A percentile compares a stretch with the other conserved stretches of the same genome.
phyloP scores from a whole-genome alignment of 2,329 filamentous ascomycete species.

The Ophiostoma triangulosporum region DNA sequence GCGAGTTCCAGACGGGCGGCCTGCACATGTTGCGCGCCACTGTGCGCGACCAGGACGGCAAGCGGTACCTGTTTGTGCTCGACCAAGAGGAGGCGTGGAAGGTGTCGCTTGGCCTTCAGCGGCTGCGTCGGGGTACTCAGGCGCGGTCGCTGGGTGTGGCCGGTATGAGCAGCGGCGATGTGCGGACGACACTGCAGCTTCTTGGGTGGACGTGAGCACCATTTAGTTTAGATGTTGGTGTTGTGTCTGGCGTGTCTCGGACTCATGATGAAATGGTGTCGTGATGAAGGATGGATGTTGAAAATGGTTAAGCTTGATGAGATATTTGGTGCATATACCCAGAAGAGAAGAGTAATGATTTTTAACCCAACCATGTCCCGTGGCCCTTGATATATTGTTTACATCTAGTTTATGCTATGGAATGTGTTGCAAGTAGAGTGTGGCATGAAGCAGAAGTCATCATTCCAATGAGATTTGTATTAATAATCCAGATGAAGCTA shows the following conservation, averaged over 20 bases:
- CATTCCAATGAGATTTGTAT: background rate
- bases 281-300: background rate
- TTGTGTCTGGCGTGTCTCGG: too few species aligned
- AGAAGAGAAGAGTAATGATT: background rate
- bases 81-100: conserved; percentile 56
- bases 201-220: conserved; percentile 34
- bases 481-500: too few species aligned
- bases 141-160: conserved; percentile 45
- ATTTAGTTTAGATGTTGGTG: background rate
- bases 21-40: conserved; percentile 51
- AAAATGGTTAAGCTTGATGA: background rate
- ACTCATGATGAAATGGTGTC: too few species aligned
- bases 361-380: background rate
- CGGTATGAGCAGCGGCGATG: conserved; percentile 40
- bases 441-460: background rate
- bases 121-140: conserved; percentile 46
- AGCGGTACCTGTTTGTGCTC: conserved; percentile 51
- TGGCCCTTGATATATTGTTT: background rate
- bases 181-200: conserved; percentile 41
- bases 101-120: conserved; percentile 46
- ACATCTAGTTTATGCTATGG: background rate
- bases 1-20: conserved; percentile 38
- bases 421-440: background rate
- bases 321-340: background rate
- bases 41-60: conserved; percentile 51